A percentile compares a stretch with the other conserved stretches of the same genome.
Conservation (phyloP, 805 yeast genomes). For the Suhomyces sp. region DNA sequence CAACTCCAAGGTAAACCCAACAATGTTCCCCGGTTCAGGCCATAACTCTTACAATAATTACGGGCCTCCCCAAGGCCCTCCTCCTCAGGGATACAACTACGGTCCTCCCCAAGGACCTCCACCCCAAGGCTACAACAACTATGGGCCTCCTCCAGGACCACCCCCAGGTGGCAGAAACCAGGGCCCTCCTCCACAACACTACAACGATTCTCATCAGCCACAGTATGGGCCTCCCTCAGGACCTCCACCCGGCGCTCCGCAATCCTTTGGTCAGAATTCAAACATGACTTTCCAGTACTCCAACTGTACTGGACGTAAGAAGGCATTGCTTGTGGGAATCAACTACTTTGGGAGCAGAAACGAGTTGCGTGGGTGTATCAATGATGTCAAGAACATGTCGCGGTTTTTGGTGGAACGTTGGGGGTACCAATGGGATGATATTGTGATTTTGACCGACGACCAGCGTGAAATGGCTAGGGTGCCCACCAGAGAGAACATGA, state of each 20-base stretch:
- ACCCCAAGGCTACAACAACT: slow-evolving; percentile 16
- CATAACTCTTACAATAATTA: slow-evolving; percentile 16
- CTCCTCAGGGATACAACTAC: slow-evolving; percentile 11
- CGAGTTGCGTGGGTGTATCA: slow-evolving; percentile 38
- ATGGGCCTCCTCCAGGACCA: slow-evolving; percentile 15
- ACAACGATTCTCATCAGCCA: no score
- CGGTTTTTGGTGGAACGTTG: slow-evolving; percentile 26
- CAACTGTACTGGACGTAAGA: slow-evolving; percentile 36
- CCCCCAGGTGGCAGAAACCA: slow-evolving; percentile 14
- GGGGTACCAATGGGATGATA: slow-evolving; percentile 37
- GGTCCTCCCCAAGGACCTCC: slow-evolving; percentile 22
- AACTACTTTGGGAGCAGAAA: slow-evolving; percentile 32
- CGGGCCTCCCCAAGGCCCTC: slow-evolving; percentile 15
- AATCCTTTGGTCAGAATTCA: slow-evolving; percentile 35
- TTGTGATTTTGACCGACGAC: slow-evolving; percentile 40
- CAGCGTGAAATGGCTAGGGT: slow-evolving; percentile 30
- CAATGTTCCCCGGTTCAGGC: slow-evolving; percentile 28
- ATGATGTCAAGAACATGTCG: slow-evolving; percentile 40
- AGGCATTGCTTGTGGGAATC: slow-evolving; percentile 38
- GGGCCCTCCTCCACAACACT: slow-evolving; percentile 10
- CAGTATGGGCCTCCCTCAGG: slow-evolving; percentile 23
- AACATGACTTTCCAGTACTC: slow-evolving; percentile 39
- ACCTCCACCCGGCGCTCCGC: slow-evolving; percentile 34
- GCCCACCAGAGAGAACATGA: slow-evolving; percentile 34
- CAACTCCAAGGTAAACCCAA: no score